Evolutionary conservation across 352 stramenopile genomes (phyloP), one percentile per base, ranked within the genome.

Genomic region (Pelagophyceae sp.): DNA sequence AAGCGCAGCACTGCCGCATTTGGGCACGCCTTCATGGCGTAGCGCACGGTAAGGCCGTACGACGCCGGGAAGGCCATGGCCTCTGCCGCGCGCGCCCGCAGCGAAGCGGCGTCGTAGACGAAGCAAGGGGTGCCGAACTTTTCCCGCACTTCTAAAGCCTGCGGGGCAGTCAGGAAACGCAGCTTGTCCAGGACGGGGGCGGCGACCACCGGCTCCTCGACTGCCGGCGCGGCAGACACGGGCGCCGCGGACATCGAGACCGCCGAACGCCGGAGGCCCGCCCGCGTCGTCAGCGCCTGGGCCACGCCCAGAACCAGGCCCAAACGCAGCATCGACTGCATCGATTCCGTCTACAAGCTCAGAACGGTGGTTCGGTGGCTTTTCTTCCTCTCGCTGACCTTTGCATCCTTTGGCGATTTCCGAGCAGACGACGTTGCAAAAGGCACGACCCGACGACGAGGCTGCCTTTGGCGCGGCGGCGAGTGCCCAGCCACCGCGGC

Each of bases 21-120:
- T 19, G 90, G 90, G 79, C 85, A 88, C 0, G 89, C 87, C 83
- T 95, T 95, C 89, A 94, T 94, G 67, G 90, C 90, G 83, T 90
- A 95, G 51, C 90, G 86, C 31, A 94, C 90, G 29, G 89, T 95
- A 19, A 95, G 79, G 32, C 90, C 90, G 81, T 87, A 95, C 0
- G 87, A 85, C 79, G 93, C 93, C 40, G 90, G 90, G 72, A 95
- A 95, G 0, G 85, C 80, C 31, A 95, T 83, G 72, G 87, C 91
- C 40, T 84, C 82, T 77, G 88, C 77, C 20, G 90, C 89, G 33
- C 87, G 84, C 67, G 85, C 78, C 51, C 85, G 81, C 1, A 95
- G 82, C 32, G 84, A 82, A 29, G 85, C 80, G 29, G 89, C 82
- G 76, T 89, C 90, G 82, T 95, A 95, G 33, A 91, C 89, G 81